These are phyloP conservation scores for Cicer bijugum DNA, from an alignment of 306 rosid genomes.

Conservation along the genomic window DNA sequence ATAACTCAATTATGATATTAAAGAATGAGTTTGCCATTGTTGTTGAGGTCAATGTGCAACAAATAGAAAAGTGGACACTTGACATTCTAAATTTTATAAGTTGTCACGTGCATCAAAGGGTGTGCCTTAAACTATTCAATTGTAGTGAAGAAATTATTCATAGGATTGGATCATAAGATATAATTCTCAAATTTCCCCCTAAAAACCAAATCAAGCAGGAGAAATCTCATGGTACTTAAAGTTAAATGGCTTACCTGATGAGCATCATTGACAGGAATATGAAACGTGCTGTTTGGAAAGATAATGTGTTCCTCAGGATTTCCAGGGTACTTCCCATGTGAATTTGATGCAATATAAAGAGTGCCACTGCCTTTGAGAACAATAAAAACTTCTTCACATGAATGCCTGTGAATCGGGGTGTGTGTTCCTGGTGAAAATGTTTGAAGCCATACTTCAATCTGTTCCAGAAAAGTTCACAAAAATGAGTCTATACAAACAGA, in stretches of 20 bases:
- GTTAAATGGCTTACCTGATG: constrained; percentile 69
- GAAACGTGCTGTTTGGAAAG: constrained; percentile 77
- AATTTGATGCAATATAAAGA: constrained; percentile 71
- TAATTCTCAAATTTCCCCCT: constrained; percentile 21
- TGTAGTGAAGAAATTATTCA: background rate
- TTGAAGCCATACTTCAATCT: constrained; percentile 96
- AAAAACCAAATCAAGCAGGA: constrained; percentile 35
- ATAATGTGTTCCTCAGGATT: constrained; percentile 66
- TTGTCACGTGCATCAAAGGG: constrained; percentile 34
- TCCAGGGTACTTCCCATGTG: constrained; percentile 69
- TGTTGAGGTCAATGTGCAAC: constrained; percentile 18
- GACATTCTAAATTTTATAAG: background rate
- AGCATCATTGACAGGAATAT: constrained; percentile 76
- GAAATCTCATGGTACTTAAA: constrained; percentile 1
- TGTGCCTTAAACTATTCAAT: constrained; percentile 24
- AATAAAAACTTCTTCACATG: constrained; percentile 90
- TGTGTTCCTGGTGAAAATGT: constrained; percentile 82
- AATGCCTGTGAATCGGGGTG: constrained; percentile 93
- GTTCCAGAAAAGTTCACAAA: constrained; percentile 39
- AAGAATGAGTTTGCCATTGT: background rate
- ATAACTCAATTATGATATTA: constrained; percentile 2
- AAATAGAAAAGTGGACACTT: constrained; percentile 1
- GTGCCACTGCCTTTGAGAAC: constrained; percentile 89
- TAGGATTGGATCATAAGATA: constrained; percentile 7
- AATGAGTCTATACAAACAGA: constrained; percentile 20